Evolutionary conservation across 2,329 filamentous ascomycete species (phyloP), one percentile per base, ranked within the genome.

Genomic region (Eurotiales sp.): DNA sequence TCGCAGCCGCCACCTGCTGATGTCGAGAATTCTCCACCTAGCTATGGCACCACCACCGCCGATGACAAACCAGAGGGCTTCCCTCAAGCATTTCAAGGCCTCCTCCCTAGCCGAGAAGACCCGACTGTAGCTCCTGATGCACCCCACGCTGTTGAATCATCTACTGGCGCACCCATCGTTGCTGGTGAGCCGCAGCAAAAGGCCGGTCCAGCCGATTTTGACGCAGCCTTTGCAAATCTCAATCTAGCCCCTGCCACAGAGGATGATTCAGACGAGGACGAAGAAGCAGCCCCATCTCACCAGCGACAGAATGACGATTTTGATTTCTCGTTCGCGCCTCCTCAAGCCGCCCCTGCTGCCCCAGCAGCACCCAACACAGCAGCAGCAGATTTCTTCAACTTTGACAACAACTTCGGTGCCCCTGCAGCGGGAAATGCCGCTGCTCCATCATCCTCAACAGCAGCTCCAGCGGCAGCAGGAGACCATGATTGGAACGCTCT

Each of bases 401-500:
- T 72, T 53, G 63, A 72, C 51, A 61, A 62, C 46, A 63, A 64
- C 43, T 56, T 56, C 14, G 52, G 58, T 21, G 55, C 61, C 17
- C 52, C 64, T 74, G 72, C 17, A 64, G 25, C 40, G 19, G 64
- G 68, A 41, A 65, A 72, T 53, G 64, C 68, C 43, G 65, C 67
- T 40, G 58, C 70, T 39, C 69, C 72, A 54, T 64, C 68, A n/a
- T n/a, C n/a, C n/a, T n/a, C n/a, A n/a, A n/a, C n/a, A n/a, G n/a
- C n/a, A n/a, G n/a, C n/a, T n/a, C n/a, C n/a, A n/a, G n/a, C n/a
- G n/a, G n/a, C n/a, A 21, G 65, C 70, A 1, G 69, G 73, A 29
- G 42, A 54, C 11, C 87, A 95, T 60, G 92, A 97, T 67, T 97
- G 93, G 93, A 92, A 97, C 63, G 87, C 90, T 34, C 89, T 97